phyloP scores from a whole-genome alignment of 768 basidiomycete species.

The Gloeopeniophorella convolvens region DNA sequence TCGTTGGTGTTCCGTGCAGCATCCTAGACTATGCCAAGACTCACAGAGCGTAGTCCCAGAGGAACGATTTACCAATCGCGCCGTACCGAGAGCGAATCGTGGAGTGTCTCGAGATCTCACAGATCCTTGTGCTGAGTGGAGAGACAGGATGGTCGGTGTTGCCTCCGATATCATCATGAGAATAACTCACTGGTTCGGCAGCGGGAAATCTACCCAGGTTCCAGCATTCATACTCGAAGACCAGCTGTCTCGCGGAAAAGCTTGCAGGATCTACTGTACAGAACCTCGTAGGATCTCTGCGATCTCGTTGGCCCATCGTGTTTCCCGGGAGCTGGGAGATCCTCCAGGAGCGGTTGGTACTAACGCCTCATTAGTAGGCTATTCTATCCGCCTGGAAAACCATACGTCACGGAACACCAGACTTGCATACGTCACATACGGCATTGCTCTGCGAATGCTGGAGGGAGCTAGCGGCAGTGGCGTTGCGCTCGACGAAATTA shows the following conservation, averaged over 20 bases:
- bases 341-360: conserved; percentile 72
- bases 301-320: conserved; percentile 91
- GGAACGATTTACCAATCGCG: conserved; percentile 82
- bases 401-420: conserved; percentile 74
- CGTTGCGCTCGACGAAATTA: conserved; percentile 89
- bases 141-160: conserved; percentile 62
- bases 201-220: conserved; percentile 96
- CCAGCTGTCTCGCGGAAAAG: conserved; percentile 68
- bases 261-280: conserved; percentile 90
- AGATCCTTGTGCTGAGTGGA: conserved; percentile 83
- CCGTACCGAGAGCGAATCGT: conserved; percentile 70
- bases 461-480: conserved; percentile 74
- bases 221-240: conserved; percentile 93
- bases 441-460: conserved; percentile 95
- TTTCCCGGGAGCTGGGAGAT: conserved; percentile 90
- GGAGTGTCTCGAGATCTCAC: conserved; percentile 59
- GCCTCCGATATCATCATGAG: conserved; percentile 7
- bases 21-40: neutral
- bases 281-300: conserved; percentile 95
- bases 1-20: conserved; percentile 45
- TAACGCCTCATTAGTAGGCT: conserved; percentile 75
- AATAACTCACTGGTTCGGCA: conserved; percentile 26
- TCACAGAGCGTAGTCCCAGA: conserved; percentile 46
- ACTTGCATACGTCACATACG: conserved; percentile 84
- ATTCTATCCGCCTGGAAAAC: conserved; percentile 90